Base-by-base conservation (phyloP, 495 filamentous ascomycete genomes). In the Hapsidospora chrysogenum region DNA sequence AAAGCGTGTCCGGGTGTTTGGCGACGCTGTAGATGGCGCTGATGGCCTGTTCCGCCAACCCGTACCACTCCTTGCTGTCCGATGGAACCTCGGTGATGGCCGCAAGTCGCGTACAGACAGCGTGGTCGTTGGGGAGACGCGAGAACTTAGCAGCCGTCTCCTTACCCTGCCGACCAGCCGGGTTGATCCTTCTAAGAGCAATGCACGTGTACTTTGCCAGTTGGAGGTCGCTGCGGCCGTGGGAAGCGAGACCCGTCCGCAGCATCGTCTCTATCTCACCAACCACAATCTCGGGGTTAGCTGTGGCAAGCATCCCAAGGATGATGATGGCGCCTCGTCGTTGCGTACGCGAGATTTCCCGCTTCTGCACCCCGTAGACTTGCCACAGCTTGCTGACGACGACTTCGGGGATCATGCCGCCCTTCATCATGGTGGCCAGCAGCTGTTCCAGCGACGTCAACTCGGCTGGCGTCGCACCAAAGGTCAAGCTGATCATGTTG, bases 401-500 rank as follows among this genome's bases (percentile, higher is more conserved):
- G 3, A 80, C 61, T 20, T 94, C 85, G 2, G 78, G 74, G 31
- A 99, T 74, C 56, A 84, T 72, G 9, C 80, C 82, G 18, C 77
- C 75, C 49, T 85, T 92, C 82, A 94, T 94, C 89, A 99, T 96
- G 0, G 85, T 95, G 44, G 80, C 83, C 3, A 96, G 58, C 13
- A 99, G 64, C 57, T 96, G 89, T 50, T 96, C 89, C 14, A 99
- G 64, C 25, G 84, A 94, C 2, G 89, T 99, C 21, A 96, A 63
- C 49, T 99, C 89, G 1, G 89, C 89, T 3, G 85, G 80, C 0
- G 85, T 92, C 3, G 85, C 82, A 11, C 85, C 87, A 52, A 93
- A 95, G 0, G 89, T 99, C 41, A 99, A 60, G 58, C 82, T 92
- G 53, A 96, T 95, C 92, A 99, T 96, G 58, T 95, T 96, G 32